These are phyloP conservation scores for Phytophthora chlamydospora DNA, from an alignment of 352 stramenopile genomes.

Conservation along the genomic window DNA sequence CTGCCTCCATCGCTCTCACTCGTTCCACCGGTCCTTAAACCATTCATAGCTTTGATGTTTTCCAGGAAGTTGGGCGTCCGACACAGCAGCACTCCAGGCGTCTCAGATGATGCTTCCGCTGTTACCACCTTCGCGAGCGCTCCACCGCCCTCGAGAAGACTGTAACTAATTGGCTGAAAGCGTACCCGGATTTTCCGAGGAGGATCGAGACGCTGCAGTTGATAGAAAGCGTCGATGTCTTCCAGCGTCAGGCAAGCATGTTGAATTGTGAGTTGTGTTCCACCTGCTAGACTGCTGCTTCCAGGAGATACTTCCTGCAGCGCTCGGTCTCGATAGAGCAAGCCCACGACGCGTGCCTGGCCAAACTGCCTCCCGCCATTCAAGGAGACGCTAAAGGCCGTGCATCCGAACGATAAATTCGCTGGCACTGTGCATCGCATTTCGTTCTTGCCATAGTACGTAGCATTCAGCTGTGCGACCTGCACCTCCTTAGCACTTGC, in stretches of 20 bases:
- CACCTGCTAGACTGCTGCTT: conserved; percentile 51
- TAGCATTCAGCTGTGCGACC: conserved; percentile 59
- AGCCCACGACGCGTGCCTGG: conserved; percentile 37
- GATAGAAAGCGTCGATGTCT: conserved; percentile 43
- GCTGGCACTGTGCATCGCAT: conserved; percentile 63
- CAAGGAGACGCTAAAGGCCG: conserved; percentile 56
- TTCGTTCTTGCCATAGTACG: conserved; percentile 51
- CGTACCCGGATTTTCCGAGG: conserved; percentile 51
- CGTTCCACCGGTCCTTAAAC: conserved; percentile 7
- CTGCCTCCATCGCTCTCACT: conserved; percentile 11
- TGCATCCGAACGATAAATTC: conserved; percentile 76
- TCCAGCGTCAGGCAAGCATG: conserved; percentile 47
- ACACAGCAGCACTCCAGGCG: conserved; percentile 40
- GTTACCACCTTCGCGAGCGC: conserved; percentile 25
- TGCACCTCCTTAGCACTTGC: conserved; percentile 21
- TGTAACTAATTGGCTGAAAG: conserved; percentile 51
- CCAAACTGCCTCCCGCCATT: conserved; percentile 73
- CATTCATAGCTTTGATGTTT: conserved; percentile 46
- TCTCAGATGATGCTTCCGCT: conserved; percentile 13
- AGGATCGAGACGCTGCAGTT: conserved; percentile 55
- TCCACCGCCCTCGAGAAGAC: not conserved
- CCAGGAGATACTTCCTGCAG: conserved; percentile 42
- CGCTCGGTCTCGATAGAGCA: conserved; percentile 58
- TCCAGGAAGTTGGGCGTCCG: conserved; percentile 63
- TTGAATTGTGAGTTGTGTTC: conserved; percentile 36